Percentiles rank a stretch among this genome's conserved stretches.
Conservation (phyloP, 148 eudicot genomes). For the Rheum nobile region DNA sequence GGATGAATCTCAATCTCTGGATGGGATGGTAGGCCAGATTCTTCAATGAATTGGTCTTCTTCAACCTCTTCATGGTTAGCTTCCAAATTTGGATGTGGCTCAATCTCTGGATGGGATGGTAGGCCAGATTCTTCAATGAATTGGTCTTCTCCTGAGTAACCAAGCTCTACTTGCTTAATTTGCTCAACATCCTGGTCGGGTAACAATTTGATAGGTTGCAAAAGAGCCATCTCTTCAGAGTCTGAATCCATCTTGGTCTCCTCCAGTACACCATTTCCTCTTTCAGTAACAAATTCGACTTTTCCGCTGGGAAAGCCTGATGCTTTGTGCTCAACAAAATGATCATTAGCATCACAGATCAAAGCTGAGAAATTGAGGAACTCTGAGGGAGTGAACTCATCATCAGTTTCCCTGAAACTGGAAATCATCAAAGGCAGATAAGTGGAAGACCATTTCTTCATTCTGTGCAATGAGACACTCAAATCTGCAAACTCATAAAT, state of each 20-base stretch:
- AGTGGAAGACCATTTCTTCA: slow-evolving; percentile 27
- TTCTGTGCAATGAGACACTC: slow-evolving; percentile 16
- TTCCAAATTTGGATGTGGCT: neutral
- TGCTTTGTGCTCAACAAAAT: neutral
- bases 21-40: neutral
- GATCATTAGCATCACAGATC: neutral
- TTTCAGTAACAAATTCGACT: neutral
- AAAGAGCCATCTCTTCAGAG: neutral
- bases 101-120: neutral
- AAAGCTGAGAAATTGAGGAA: slow-evolving; percentile 9
- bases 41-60: neutral
- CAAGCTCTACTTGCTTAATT: neutral
- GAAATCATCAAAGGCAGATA: slow-evolving; percentile 24
- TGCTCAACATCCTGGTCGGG: neutral
- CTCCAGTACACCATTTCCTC: neutral
- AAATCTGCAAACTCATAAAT: slow-evolving; percentile 24
- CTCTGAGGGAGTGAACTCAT: slow-evolving; percentile 18
- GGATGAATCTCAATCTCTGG: neutral
- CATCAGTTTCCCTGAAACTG: slow-evolving; percentile 14
- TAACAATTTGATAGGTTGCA: neutral
- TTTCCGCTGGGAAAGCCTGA: neutral
- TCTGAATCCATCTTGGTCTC: neutral
- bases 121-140: neutral
- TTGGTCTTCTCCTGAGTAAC: neutral
- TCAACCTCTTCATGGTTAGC: neutral